Evolutionary conservation across 164 flowering plant genomes (phyloP).

Genomic region (Nymphaea colorata): DNA sequence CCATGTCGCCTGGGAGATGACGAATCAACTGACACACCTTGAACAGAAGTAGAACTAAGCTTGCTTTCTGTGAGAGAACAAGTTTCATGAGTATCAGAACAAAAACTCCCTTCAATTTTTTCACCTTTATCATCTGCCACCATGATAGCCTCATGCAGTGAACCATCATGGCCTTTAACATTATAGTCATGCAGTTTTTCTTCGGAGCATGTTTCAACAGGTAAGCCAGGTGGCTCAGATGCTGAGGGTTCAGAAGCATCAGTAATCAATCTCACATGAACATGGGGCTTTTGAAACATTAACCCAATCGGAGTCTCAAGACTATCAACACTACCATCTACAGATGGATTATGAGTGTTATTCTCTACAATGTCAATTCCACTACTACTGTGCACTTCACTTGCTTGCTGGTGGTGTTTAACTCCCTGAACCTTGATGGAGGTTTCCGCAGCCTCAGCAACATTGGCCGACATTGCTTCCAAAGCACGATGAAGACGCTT

Average conservation of each 20-base stretch:
- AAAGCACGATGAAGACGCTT: conserved; percentile 86
- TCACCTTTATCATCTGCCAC: neutral
- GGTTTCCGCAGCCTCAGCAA: conserved; percentile 46
- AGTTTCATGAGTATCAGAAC: neutral
- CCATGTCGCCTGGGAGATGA: neutral
- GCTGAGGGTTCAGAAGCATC: conserved; percentile 9
- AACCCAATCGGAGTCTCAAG: neutral
- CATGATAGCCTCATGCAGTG: neutral
- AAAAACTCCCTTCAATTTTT: neutral
- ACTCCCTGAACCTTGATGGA: conserved; percentile 12
- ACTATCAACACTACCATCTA: neutral
- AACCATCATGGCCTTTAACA: conserved; percentile 7
- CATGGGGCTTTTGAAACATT: neutral
- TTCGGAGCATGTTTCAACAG: conserved; percentile 6
- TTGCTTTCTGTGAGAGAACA: neutral
- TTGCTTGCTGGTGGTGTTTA: neutral
- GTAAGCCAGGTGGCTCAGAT: conserved; percentile 14
- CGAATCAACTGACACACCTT: neutral
- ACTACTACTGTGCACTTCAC: neutral
- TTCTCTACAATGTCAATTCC: neutral
- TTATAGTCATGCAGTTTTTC: conserved; percentile 7
- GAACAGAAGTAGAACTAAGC: neutral
- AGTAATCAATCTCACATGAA: conserved; percentile 7
- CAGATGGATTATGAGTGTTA: neutral
- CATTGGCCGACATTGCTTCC: conserved; percentile 92